These are phyloP conservation scores for Iodosphaeria phyllophila DNA, from an alignment of 2,329 filamentous ascomycete genomes.

Conservation along the genomic window DNA sequence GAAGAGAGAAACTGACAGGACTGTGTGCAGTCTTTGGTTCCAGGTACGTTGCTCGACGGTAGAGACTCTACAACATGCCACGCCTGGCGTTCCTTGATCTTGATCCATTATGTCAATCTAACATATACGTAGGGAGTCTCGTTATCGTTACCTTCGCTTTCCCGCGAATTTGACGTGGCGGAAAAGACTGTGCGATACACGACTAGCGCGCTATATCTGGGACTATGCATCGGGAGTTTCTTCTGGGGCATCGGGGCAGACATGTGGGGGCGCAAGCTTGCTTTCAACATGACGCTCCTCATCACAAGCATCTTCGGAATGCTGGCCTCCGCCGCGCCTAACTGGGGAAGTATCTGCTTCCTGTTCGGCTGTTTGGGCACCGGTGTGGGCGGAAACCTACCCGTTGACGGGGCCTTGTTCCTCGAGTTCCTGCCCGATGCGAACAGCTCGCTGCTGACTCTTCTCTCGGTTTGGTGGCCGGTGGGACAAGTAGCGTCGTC, in stretches of 20 bases:
- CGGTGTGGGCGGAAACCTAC: conserved; percentile 58
- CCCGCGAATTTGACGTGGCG: conserved; percentile 51
- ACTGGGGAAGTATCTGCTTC: conserved; percentile 44
- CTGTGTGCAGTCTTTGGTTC: conserved; percentile 44
- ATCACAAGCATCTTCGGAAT: conserved; percentile 60
- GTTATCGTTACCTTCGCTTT: conserved; percentile 56
- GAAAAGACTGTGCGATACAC: conserved; percentile 62
- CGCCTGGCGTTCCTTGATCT: conserved; percentile 5
- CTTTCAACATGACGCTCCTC: conserved; percentile 66
- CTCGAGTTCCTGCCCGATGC: conserved; percentile 66
- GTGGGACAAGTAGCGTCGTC: conserved; percentile 60
- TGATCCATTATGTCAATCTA: too few relatives aligned
- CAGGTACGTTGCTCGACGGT: conserved; percentile 31
- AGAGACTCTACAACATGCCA: too few relatives aligned
- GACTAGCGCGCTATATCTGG: conserved; percentile 57
- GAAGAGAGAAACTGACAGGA: conserved; percentile 4
- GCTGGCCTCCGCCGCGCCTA: conserved; percentile 45
- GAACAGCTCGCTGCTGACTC: conserved; percentile 54
- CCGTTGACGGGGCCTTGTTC: conserved; percentile 65
- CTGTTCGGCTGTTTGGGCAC: conserved; percentile 44
- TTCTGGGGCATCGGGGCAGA: conserved; percentile 71
- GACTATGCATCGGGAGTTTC: conserved; percentile 59
- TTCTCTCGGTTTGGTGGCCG: conserved; percentile 79
- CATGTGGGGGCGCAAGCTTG: conserved; percentile 57
- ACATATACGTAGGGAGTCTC: conserved; percentile 42